These are phyloP conservation scores for Saturnispora mendoncae DNA, from an alignment of 805 yeast species.

Conservation along the genomic window DNA sequence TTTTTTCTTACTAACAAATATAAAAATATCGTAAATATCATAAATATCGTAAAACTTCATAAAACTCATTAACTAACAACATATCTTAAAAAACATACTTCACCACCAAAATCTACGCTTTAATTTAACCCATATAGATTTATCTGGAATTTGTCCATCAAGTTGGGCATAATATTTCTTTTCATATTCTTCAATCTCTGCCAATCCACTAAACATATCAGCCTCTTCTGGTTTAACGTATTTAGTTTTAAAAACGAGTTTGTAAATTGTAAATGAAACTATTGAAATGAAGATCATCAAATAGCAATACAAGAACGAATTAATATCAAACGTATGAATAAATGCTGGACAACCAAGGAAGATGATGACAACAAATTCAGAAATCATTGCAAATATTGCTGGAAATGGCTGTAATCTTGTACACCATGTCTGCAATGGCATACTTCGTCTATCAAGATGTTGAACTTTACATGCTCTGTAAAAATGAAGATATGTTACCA, in stretches of 20 bases:
- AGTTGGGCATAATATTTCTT: slow-evolving; percentile 21
- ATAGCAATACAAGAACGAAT: slow-evolving; percentile 37
- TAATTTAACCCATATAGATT: slow-evolving; percentile 2
- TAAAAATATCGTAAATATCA: no score
- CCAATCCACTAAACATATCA: slow-evolving; percentile 37
- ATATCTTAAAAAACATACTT: no score
- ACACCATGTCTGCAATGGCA: slow-evolving; percentile 44
- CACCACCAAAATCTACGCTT: slow-evolving; percentile 8
- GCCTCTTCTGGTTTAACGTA: slow-evolving; percentile 36
- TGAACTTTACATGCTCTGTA: slow-evolving; percentile 55
- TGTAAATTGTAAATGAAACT: slow-evolving; percentile 29
- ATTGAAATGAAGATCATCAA: slow-evolving; percentile 35
- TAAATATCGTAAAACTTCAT: no score
- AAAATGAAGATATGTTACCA: slow-evolving; percentile 51
- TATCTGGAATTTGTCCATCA: background rate
- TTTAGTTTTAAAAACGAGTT: slow-evolving; percentile 32
- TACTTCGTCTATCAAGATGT: slow-evolving; percentile 34
- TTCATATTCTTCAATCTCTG: slow-evolving; percentile 43
- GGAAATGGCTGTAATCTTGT: slow-evolving; percentile 33
- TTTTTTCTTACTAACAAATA: background rate
- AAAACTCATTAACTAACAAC: background rate
- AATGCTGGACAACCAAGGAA: slow-evolving; percentile 34
- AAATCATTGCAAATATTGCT: slow-evolving; percentile 22
- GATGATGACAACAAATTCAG: slow-evolving; percentile 30
- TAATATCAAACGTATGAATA: slow-evolving; percentile 30